Evolutionary conservation across 208 protist species (phyloP).

Genomic region (Phytomonas francai): DNA sequence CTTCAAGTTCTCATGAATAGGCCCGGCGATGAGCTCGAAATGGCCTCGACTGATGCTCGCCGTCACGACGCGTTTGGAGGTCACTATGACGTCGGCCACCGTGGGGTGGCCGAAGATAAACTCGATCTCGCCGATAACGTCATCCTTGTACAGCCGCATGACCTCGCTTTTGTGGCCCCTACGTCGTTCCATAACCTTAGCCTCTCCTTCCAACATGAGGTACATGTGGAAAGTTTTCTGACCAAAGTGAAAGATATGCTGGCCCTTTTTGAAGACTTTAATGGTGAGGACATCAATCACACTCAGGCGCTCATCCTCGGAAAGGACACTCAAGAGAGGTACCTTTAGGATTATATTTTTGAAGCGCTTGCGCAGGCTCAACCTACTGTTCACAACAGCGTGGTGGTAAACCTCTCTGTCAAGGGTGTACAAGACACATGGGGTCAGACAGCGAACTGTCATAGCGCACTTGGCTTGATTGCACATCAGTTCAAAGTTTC

Average conservation of each 20-base stretch:
- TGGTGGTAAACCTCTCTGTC: constrained; percentile 75
- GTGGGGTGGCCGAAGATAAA: constrained; percentile 82
- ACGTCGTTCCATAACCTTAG: constrained; percentile 68
- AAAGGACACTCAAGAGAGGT: constrained; percentile 63
- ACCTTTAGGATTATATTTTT: constrained; percentile 54
- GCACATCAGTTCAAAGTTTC: constrained; percentile 87
- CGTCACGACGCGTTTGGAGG: constrained; percentile 37
- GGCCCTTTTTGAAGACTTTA: constrained; percentile 40
- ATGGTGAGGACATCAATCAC: constrained; percentile 81
- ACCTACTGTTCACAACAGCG: constrained; percentile 51
- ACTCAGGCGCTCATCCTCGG: constrained; percentile 78
- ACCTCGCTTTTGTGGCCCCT: constrained; percentile 56
- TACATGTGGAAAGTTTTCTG: constrained; percentile 43
- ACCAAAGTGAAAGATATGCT: constrained; percentile 75
- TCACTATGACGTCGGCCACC: constrained; percentile 80
- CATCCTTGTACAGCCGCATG: constrained; percentile 42
- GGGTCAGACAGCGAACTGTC: constrained; percentile 72
- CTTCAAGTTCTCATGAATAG: constrained; percentile 75
- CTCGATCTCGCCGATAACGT: constrained; percentile 86
- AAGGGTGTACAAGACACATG: constrained; percentile 75
- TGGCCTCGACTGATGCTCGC: constrained; percentile 76
- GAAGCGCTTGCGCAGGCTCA: constrained; percentile 67
- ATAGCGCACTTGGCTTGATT: constrained; percentile 66
- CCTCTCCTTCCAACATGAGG: constrained; percentile 72
- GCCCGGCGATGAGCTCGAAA: constrained; percentile 82